Evolutionary conservation across 2,329 filamentous ascomycete species (phyloP), one percentile per base, ranked within the genome.

Genomic region (Phaeophleospora eucalypticola): DNA sequence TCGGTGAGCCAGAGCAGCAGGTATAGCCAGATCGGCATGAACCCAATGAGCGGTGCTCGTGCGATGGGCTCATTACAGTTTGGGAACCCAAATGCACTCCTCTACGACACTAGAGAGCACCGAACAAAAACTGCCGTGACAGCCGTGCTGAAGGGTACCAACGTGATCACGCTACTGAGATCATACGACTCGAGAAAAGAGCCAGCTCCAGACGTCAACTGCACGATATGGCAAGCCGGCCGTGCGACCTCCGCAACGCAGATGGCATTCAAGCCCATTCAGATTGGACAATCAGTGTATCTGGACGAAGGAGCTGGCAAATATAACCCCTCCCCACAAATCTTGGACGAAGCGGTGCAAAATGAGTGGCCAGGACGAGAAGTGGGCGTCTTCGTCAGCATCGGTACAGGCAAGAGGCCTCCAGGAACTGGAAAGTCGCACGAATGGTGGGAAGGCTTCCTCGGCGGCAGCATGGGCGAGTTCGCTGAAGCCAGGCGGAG

Each of bases 331-430:
- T 79, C 89, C 0, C 87, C 89, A 1, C 80, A 86, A 53, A 81
- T 89, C 1, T 78, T 98, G 9, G 91, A 97, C 58, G 93, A 98
- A 70, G 91, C 91, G 4, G 81, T 86, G 0, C 77, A 88, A 36
- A 96, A 95, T 59, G 91, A 97, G 68, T 97, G 89, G 89, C 93
- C 93, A 0, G 91, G 90, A 1, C 80, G 93, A 21, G 90, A 97
- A 43, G 80, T 98, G 1, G 90, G 91, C 1, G 86, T 95, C 0
- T 94, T 98, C 59, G 71, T 98, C 59, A 95, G 89, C 60, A 80
- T 98, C 29, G 93, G 93, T n/a, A 97, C 93, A 0, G 93, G 93
- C 6, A 93, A 89, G 67, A 78, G 93, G 17, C 83, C 83, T 0
- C 76, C 86, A 46, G 84, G 87, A 49, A 81, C 83, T 2, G 86